A percentile compares a stretch with the other conserved stretches of the same genome.
Evolutionary conservation across 2,329 filamentous ascomycete genomes (phyloP).

Genomic region (Lachnellula suecica): DNA sequence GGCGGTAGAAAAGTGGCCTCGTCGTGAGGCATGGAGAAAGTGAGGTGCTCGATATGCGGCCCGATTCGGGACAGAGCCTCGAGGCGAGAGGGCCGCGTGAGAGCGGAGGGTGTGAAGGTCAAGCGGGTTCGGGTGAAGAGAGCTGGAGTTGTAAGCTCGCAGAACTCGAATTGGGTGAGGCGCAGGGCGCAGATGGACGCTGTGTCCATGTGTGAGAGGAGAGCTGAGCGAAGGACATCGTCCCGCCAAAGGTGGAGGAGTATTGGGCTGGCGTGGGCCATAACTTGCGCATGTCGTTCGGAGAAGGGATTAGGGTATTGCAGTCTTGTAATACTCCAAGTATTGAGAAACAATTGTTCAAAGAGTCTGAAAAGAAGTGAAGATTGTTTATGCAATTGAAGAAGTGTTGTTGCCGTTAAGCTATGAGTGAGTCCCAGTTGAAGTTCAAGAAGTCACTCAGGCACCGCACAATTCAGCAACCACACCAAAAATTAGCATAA

Average conservation of each 20-base stretch:
- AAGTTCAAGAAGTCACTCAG: neutral
- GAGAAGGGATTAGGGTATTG: slow-evolving; percentile 5
- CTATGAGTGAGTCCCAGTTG: neutral
- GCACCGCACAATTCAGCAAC: neutral
- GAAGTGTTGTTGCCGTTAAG: neutral
- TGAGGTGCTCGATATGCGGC: slow-evolving; percentile 74
- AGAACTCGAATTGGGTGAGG: slow-evolving; percentile 68
- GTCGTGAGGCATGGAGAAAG: slow-evolving; percentile 74
- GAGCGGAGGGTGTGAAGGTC: slow-evolving; percentile 71
- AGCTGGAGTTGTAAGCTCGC: slow-evolving; percentile 65
- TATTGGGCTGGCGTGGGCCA: slow-evolving; percentile 30
- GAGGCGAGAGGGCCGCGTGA: slow-evolving; percentile 71
- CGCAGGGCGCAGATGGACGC: slow-evolving; percentile 55
- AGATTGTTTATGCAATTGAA: neutral
- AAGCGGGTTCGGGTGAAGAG: slow-evolving; percentile 69
- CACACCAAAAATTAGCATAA: neutral
- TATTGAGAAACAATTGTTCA: neutral
- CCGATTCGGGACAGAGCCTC: slow-evolving; percentile 77
- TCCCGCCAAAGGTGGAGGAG: slow-evolving; percentile 33
- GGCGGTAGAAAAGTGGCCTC: slow-evolving; percentile 80
- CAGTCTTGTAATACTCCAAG: neutral
- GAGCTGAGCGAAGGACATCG: slow-evolving; percentile 24
- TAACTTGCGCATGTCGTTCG: slow-evolving; percentile 33
- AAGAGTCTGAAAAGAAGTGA: neutral
- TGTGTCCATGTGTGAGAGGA: slow-evolving; percentile 31